Evolutionary conservation across 768 basidiomycete species (phyloP).

Genomic region (Termitomyces sp.): DNA sequence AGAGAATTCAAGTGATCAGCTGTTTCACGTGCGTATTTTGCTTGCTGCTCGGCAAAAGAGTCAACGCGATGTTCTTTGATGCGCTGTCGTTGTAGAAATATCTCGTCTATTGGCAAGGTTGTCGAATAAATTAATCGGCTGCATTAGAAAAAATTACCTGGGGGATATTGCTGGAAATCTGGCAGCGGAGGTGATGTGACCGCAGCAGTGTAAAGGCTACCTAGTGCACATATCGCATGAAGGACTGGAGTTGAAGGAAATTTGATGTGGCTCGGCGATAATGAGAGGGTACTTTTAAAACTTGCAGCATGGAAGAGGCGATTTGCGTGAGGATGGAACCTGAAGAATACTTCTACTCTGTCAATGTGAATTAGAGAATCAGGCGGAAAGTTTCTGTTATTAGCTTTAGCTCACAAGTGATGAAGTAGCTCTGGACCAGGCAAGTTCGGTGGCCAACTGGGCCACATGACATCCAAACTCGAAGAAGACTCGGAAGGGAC

Average conservation of each 20-base stretch:
- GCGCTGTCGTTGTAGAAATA: slow-evolving; percentile 44
- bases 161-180: slow-evolving; percentile 41
- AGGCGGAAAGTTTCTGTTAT: neutral
- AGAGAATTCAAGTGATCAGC: slow-evolving; percentile 41
- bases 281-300: slow-evolving; percentile 58
- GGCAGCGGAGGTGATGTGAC: slow-evolving; percentile 52
- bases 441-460: slow-evolving; percentile 58
- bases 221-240: slow-evolving; percentile 84
- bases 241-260: slow-evolving; percentile 70
- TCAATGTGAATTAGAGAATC: neutral
- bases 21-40: slow-evolving; percentile 45
- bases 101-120: slow-evolving; percentile 36
- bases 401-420: slow-evolving; percentile 49
- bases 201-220: slow-evolving; percentile 70
- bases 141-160: slow-evolving; percentile 26
- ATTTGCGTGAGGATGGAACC: slow-evolving; percentile 67
- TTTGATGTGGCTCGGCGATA: slow-evolving; percentile 63
- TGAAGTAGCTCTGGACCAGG: slow-evolving; percentile 58
- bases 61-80: slow-evolving; percentile 41
- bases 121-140: neutral
- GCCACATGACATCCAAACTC: slow-evolving; percentile 40
- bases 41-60: slow-evolving; percentile 65
- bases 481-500: slow-evolving; percentile 14
- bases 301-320: slow-evolving; percentile 63
- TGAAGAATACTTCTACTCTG: slow-evolving; percentile 73